Base-by-base conservation (phyloP, 148 eudicot species). In the Dianthus caryophyllus region DNA sequence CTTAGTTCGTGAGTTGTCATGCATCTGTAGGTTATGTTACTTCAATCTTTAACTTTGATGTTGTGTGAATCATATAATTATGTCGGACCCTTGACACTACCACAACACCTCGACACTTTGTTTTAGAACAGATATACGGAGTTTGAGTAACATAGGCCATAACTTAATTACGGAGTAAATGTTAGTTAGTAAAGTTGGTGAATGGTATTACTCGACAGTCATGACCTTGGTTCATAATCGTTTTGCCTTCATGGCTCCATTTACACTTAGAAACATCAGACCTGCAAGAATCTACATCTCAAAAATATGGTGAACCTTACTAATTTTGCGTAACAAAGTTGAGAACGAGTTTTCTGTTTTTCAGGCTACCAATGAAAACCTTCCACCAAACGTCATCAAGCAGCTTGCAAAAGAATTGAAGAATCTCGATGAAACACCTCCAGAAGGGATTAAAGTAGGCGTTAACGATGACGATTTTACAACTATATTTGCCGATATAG, bases 361-460 rank as follows among this genome's bases (percentile, higher is more conserved):
- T 7, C 73, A 94, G 98, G 97, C 98, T 51, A 94, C 96, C 69
- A 94, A 94, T 70, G 98, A 94, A 84, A 94, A 94, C 66, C 97
- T 94, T 72, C 98, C 98, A 26, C 97, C 97, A 69, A 94, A 90
- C 68, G 98, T 94, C 38, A 80, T 94, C 62, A 94, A 79, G 79
- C 98, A 87, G 78, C 88, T 93, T 48, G 97, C 96, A 1, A 93
- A 86, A 80, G 98, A 93, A 73, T 82, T 93, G 78, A 93, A 90
- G 88, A 93, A 84, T 78, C 95, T 93, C 48, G 88, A 93, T 79
- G 98, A 93, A 79, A 83, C 91, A 30, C 98, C 98, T 72, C 96
- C 98, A 0, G 98, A 93, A 71, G 98, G 98, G 65, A 93, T 93
- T 69, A 93, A 86, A 86, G 98, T 93, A n/a, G 88, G 85, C 49